Evolutionary conservation across 2,329 filamentous ascomycete genomes (phyloP).

Genomic region (Colletotrichum theobromicola): DNA sequence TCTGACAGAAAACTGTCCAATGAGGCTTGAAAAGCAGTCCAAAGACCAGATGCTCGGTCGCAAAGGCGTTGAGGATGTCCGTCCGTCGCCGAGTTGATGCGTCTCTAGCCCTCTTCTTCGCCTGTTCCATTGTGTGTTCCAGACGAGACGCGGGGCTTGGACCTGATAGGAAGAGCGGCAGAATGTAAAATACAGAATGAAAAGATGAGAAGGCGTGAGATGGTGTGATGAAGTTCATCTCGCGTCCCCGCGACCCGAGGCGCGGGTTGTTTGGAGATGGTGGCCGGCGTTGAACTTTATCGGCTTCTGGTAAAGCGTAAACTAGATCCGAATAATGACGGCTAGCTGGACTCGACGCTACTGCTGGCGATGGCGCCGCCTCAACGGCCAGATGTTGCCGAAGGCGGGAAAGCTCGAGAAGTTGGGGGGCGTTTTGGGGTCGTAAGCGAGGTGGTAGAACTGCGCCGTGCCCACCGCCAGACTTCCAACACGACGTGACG

Average conservation of each 20-base stretch:
- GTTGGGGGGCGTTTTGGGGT: not conserved
- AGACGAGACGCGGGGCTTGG: not conserved
- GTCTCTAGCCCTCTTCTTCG: not conserved
- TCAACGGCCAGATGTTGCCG: not conserved
- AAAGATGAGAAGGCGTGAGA: not conserved
- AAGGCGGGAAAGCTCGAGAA: not conserved
- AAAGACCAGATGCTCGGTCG: not conserved
- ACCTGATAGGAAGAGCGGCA: not conserved
- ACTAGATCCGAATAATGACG: not conserved
- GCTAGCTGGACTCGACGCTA: not conserved
- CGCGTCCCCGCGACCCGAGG: not conserved
- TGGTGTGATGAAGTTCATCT: not conserved
- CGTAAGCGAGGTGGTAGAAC: not conserved
- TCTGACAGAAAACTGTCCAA: constrained; percentile 7
- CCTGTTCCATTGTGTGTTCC: constrained; percentile 6
- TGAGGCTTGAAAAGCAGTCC: not conserved
- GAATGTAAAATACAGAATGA: not conserved
- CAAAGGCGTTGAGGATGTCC: not conserved
- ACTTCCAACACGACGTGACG: not conserved
- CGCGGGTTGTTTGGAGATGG: not conserved
- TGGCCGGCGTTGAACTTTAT: not conserved
- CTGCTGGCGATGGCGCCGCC: not conserved
- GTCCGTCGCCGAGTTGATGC: not conserved
- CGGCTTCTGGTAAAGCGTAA: not conserved
- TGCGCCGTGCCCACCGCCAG: not conserved